phyloP scores from a whole-genome alignment of 2,329 filamentous ascomycete species.

The Fusarium xylarioides region DNA sequence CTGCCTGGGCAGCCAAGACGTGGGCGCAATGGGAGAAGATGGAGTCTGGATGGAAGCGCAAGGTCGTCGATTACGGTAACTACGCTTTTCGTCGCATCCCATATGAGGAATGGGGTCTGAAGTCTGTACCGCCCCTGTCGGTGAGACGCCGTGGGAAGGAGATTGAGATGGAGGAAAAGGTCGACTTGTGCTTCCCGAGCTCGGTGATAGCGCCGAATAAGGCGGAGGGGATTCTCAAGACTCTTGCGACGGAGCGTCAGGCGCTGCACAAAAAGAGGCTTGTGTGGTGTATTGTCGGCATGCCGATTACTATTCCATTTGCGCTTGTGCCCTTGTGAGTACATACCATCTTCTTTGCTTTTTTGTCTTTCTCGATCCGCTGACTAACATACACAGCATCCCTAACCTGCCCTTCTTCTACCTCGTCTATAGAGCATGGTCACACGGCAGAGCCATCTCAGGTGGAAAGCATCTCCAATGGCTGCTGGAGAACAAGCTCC shows the following conservation, averaged over 20 bases:
- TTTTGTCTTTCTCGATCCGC: not conserved
- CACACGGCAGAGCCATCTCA: conserved; percentile 85
- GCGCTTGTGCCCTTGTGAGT: conserved; percentile 86
- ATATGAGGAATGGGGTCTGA: conserved; percentile 97
- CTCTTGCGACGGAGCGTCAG: conserved; percentile 82
- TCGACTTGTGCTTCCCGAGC: conserved; percentile 80
- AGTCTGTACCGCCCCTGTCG: conserved; percentile 87
- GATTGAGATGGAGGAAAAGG: conserved; percentile 67
- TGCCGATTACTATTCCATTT: conserved; percentile 86
- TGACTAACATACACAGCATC: conserved; percentile 61
- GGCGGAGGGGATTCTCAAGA: conserved; percentile 72
- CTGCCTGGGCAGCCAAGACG: conserved; percentile 74
- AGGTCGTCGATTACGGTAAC: conserved; percentile 87
- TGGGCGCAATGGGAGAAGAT: conserved; percentile 91
- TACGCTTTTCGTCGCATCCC: conserved; percentile 85
- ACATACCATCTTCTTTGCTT: not conserved
- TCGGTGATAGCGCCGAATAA: conserved; percentile 71
- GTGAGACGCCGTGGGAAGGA: conserved; percentile 71
- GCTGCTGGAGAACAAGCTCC: conserved; percentile 76
- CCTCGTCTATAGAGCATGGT: conserved; percentile 89
- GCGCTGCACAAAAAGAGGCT: conserved; percentile 78
- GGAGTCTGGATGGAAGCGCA: conserved; percentile 86
- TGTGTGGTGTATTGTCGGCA: conserved; percentile 81
- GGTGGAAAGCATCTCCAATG: conserved; percentile 88
- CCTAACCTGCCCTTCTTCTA: conserved; percentile 99